phyloP scores from a whole-genome alignment of 805 yeast species.

The Pichia cephalocereana region DNA sequence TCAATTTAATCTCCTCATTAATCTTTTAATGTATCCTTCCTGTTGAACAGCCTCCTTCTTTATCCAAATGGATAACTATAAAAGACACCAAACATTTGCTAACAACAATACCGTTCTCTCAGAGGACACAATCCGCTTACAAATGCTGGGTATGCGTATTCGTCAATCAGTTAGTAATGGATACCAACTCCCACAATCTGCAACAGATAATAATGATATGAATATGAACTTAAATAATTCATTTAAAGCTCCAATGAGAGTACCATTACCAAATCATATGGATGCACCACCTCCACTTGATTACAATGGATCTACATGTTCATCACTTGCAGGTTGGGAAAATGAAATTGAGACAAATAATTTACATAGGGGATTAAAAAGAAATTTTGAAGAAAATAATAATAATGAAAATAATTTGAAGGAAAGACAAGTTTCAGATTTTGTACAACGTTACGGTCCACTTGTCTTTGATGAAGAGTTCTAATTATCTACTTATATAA shows the following conservation, averaged over 20 bases:
- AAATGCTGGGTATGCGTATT: constrained; percentile 62
- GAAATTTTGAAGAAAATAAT: not conserved
- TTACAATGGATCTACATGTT: constrained; percentile 36
- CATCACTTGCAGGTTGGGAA: constrained; percentile 37
- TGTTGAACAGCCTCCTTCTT: not conserved
- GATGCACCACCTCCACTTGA: constrained; percentile 36
- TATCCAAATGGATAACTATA: not conserved
- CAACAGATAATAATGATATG: no score
- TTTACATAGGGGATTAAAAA: not conserved
- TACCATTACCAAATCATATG: constrained; percentile 32
- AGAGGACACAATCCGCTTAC: constrained; percentile 30
- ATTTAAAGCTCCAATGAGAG: constrained; percentile 5
- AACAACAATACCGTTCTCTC: no score
- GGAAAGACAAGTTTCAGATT: constrained; percentile 16
- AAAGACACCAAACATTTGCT: constrained; percentile 1
- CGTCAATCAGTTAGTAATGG: constrained; percentile 62
- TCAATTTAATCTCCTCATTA: not conserved
- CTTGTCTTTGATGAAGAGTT: constrained; percentile 42
- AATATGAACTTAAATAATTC: no score
- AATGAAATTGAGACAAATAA: constrained; percentile 14
- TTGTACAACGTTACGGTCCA: constrained; percentile 33
- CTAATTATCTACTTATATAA: constrained; percentile 16
- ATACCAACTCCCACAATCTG: constrained; percentile 24
- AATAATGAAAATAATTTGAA: not conserved
- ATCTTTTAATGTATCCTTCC: no score